A percentile compares a stretch with the other conserved stretches of the same genome.
phyloP scores from a whole-genome alignment of 2,329 filamentous ascomycete genomes.

The Emericellopsis cladophorae region DNA sequence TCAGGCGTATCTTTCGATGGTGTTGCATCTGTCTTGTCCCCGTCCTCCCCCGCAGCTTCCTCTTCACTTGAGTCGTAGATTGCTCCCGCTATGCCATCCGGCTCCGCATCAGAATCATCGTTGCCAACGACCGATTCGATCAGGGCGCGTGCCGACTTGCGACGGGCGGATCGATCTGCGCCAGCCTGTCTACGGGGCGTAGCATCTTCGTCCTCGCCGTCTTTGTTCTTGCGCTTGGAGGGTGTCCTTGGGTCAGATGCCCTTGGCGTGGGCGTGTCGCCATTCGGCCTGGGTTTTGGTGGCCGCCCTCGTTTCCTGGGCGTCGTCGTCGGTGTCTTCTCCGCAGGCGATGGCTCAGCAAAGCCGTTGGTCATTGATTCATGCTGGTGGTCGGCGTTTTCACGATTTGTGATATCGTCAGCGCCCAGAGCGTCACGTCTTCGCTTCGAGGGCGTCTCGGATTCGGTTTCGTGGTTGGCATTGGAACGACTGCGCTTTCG shows the following conservation, averaged over 20 bases:
- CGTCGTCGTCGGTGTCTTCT: constrained; percentile 15
- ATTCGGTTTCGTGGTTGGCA: constrained; percentile 5
- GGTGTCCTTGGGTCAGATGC: constrained; percentile 24
- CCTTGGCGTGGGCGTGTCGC: constrained; percentile 22
- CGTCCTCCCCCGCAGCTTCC: constrained; percentile 23
- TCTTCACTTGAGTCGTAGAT: constrained; percentile 51
- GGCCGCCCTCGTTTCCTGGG: constrained; percentile 20
- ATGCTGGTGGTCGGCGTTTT: neutral
- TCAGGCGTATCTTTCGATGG: constrained; percentile 26
- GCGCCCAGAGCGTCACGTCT: constrained; percentile 9
- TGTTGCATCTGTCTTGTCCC: constrained; percentile 18
- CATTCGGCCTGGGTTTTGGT: constrained; percentile 11
- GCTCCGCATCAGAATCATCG: constrained; percentile 57
- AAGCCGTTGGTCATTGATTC: constrained; percentile 1
- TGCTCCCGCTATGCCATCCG: constrained; percentile 52
- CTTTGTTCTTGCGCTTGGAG: constrained; percentile 15
- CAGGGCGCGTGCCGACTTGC: constrained; percentile 69
- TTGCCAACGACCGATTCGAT: constrained; percentile 58
- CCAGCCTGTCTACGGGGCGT: constrained; percentile 53
- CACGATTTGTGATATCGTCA: neutral
- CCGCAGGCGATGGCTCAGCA: constrained; percentile 7
- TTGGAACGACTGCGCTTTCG: constrained; percentile 12
- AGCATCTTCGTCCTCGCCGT: constrained; percentile 15
- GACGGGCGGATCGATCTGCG: constrained; percentile 73
- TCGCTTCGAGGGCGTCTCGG: constrained; percentile 15